These are phyloP conservation scores for Stevia rebaudiana DNA, from an alignment of 140 eudicot species.

Conservation along the genomic window DNA sequence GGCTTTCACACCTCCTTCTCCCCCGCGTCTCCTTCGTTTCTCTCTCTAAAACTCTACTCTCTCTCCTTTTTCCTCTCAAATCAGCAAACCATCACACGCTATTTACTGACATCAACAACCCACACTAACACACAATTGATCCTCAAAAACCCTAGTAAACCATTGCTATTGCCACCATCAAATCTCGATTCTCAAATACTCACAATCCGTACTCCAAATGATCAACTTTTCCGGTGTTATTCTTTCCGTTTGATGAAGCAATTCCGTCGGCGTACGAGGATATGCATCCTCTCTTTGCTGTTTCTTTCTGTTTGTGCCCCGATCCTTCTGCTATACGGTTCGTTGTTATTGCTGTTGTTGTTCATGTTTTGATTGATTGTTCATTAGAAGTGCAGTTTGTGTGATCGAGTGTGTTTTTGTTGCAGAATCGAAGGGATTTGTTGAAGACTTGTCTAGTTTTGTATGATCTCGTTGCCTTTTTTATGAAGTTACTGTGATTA, in stretches of 20 bases:
- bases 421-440: slow-evolving; percentile 55
- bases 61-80: slow-evolving; percentile 6
- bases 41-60: slow-evolving; percentile 15
- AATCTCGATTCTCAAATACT: slow-evolving; percentile 4
- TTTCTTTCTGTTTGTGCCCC: slow-evolving; percentile 62
- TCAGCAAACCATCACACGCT: slow-evolving; percentile 26
- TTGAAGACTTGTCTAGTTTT: slow-evolving; percentile 65
- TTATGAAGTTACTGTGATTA: neutral
- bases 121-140: neutral
- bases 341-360: slow-evolving; percentile 18
- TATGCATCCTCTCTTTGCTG: slow-evolving; percentile 75
- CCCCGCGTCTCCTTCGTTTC: slow-evolving; percentile 36
- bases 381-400: slow-evolving; percentile 2
- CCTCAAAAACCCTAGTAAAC: slow-evolving; percentile 34
- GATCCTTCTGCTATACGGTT: slow-evolving; percentile 48
- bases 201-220: slow-evolving; percentile 13
- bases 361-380: neutral
- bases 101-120: slow-evolving; percentile 24
- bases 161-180: neutral
- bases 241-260: slow-evolving; percentile 49
- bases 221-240: neutral
- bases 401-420: slow-evolving; percentile 13
- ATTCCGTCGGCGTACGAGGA: slow-evolving; percentile 71
- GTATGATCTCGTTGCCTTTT: slow-evolving; percentile 40
- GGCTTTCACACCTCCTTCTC: slow-evolving; percentile 38